Evolutionary conservation across 2,329 filamentous ascomycete genomes (phyloP).

Genomic region (Trichoderma brevicompactum): DNA sequence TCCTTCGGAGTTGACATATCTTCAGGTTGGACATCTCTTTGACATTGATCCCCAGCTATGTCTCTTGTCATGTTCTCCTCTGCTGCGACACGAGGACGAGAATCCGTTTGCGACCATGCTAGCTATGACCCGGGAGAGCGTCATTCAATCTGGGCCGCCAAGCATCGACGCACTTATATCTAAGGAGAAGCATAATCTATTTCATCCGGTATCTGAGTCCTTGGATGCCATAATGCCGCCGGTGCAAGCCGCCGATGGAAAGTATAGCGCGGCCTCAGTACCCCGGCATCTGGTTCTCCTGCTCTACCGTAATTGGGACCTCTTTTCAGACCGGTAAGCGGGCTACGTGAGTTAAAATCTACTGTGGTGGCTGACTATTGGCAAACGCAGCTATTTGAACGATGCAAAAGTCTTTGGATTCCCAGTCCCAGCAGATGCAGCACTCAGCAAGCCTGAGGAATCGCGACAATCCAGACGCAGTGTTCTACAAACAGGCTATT

Average conservation of each 20-base stretch:
- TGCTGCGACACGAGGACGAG: conserved; percentile 35
- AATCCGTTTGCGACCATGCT: conserved; percentile 38
- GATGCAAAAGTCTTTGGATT: background rate
- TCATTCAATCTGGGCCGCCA: conserved; percentile 1
- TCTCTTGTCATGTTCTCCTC: conserved; percentile 6
- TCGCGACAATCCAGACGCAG: background rate
- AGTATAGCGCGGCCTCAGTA: background rate
- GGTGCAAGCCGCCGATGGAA: background rate
- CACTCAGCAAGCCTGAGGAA: background rate
- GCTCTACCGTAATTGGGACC: conserved; percentile 37
- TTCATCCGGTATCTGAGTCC: background rate
- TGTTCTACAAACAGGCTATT: conserved; percentile 29
- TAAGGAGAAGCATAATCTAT: conserved; percentile 14
- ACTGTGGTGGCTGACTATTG: background rate
- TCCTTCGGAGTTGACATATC: background rate
- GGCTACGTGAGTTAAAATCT: background rate
- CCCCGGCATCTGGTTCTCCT: conserved; percentile 34
- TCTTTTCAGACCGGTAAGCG: conserved; percentile 33
- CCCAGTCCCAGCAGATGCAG: background rate
- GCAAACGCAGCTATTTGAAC: background rate
- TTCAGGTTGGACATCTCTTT: conserved; percentile 33
- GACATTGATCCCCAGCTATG: conserved; percentile 29
- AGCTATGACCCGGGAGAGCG: conserved; percentile 28
- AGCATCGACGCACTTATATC: conserved; percentile 7
- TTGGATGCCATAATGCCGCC: conserved; percentile 35